These are phyloP conservation scores for Myriangium duriaei DNA, from an alignment of 2,329 filamentous ascomycete species.

Conservation along the genomic window DNA sequence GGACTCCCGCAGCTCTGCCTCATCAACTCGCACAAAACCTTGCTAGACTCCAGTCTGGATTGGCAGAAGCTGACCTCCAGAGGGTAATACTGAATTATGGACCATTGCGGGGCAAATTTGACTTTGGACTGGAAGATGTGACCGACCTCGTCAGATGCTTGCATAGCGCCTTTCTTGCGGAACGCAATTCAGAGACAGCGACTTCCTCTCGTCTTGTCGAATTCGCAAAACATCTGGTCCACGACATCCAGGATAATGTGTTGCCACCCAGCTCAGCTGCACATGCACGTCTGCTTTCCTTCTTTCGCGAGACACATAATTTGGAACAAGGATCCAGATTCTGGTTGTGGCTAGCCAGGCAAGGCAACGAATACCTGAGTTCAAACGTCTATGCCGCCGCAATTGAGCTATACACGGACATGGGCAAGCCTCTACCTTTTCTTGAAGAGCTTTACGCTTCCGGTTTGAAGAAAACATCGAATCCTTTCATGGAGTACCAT, in stretches of 20 bases:
- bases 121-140: slow-evolving; percentile 16
- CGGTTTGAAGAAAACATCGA: slow-evolving; percentile 36
- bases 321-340: slow-evolving; percentile 28
- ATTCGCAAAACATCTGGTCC: slow-evolving; percentile 28
- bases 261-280: slow-evolving; percentile 27
- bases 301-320: slow-evolving; percentile 33
- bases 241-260: slow-evolving; percentile 25
- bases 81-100: slow-evolving; percentile 14
- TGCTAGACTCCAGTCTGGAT: neutral
- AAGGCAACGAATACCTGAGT: slow-evolving; percentile 31
- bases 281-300: slow-evolving; percentile 34
- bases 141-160: slow-evolving; percentile 25
- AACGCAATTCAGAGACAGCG: slow-evolving; percentile 8
- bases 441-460: slow-evolving; percentile 34
- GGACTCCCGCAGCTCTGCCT: no score
- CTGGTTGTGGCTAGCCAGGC: slow-evolving; percentile 36
- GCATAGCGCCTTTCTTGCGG: slow-evolving; percentile 23
- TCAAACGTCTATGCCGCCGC: slow-evolving; percentile 34
- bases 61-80: slow-evolving; percentile 9
- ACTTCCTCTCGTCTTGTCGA: slow-evolving; percentile 7
- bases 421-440: slow-evolving; percentile 26
- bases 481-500: slow-evolving; percentile 35
- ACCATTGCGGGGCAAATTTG: slow-evolving; percentile 2
- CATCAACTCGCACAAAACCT: no score
- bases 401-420: slow-evolving; percentile 36